A percentile compares a stretch with the other conserved stretches of the same genome.
These are phyloP conservation scores for Vigna nakashimae DNA, from an alignment of 306 rosid genomes.

Conservation along the genomic window DNA sequence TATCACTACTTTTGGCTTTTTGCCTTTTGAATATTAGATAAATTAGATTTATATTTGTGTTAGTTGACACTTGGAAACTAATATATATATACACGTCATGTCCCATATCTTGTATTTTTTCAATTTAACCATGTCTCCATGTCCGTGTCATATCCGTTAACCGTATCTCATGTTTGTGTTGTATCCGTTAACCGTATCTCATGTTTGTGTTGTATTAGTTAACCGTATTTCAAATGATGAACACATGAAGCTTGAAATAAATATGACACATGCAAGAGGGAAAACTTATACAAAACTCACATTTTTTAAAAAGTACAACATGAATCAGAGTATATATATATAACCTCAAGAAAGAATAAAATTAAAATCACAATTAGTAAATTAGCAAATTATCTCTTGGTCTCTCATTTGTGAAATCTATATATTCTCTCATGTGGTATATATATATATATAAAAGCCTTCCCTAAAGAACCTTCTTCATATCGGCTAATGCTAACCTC, in stretches of 20 bases:
- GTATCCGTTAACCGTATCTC: too few relatives aligned
- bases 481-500: slow-evolving; percentile 19
- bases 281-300: neutral
- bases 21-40: too few relatives aligned
- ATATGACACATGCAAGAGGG: neutral
- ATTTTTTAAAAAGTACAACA: neutral
- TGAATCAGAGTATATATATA: neutral
- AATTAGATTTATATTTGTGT: too few relatives aligned
- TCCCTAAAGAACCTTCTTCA: slow-evolving; percentile 34
- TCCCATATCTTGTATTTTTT: too few relatives aligned
- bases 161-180: too few relatives aligned
- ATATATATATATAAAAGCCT: slow-evolving; percentile 15
- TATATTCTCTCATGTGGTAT: slow-evolving; percentile 26
- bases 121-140: too few relatives aligned
- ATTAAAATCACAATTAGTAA: slow-evolving; percentile 22
- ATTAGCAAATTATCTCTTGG: slow-evolving; percentile 19
- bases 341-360: slow-evolving; percentile 29
- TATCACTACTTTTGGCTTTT: too few relatives aligned
- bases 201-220: too few relatives aligned
- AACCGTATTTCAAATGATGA: neutral
- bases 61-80: too few relatives aligned
- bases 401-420: slow-evolving; percentile 38
- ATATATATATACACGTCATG: too few relatives aligned
- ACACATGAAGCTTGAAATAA: neutral
- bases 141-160: too few relatives aligned